Percentiles rank a stretch among this genome's conserved stretches.
These are phyloP conservation scores for Piedraia hortae DNA, from an alignment of 2,329 filamentous ascomycete genomes.

Conservation along the genomic window DNA sequence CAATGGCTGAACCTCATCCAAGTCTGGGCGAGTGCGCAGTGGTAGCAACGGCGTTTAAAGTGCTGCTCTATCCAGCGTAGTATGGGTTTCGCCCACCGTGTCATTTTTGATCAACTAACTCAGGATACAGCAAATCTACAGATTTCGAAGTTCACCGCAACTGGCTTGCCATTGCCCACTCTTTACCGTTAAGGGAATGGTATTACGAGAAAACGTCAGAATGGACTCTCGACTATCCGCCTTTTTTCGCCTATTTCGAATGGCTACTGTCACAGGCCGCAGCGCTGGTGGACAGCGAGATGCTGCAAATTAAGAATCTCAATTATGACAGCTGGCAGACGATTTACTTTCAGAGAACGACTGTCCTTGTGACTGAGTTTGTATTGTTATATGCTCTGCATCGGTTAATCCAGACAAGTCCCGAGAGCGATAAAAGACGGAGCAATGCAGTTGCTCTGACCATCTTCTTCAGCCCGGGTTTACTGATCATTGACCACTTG, in stretches of 20 bases:
- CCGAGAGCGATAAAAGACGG: conserved; percentile 36
- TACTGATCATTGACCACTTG: conserved; percentile 93
- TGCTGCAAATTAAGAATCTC: conserved; percentile 59
- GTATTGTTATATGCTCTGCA: conserved; percentile 61
- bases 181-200: conserved; percentile 65
- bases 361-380: conserved; percentile 64
- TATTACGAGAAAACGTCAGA: conserved; percentile 94
- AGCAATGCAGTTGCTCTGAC: conserved; percentile 73
- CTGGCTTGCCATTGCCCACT: conserved; percentile 90
- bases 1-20: conserved; percentile 59
- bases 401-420: conserved; percentile 47
- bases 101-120: no score
- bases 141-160: conserved; percentile 98
- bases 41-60: conserved; percentile 65
- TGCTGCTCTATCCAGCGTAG: conserved; percentile 86
- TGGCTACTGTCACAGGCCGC: conserved; percentile 69
- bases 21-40: conserved; percentile 72
- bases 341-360: conserved; percentile 72
- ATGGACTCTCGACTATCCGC: conserved; percentile 98
- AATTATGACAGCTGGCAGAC: conserved; percentile 82
- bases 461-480: conserved; percentile 67
- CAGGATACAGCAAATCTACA: conserved; percentile 68
- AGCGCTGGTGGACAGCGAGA: conserved; percentile 45
- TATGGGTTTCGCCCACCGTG: conserved; percentile 22
- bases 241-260: conserved; percentile 94